These are phyloP conservation scores for Gonapodya prolifera DNA, from an alignment of 192 early-diverging fungal genomes.

Conservation along the genomic window DNA sequence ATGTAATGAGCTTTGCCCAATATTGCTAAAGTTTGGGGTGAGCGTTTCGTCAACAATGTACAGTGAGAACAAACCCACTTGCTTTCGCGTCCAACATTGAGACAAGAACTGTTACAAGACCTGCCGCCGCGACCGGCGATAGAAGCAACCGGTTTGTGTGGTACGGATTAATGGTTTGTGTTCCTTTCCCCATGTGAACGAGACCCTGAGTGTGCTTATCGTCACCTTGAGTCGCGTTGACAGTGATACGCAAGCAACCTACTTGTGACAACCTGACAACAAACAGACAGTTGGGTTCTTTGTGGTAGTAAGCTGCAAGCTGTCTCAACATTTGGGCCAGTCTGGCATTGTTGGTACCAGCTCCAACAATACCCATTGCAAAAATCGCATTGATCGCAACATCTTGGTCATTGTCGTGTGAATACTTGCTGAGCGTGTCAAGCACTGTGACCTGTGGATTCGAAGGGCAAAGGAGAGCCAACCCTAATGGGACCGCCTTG, in stretches of 20 bases:
- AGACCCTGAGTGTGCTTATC: conserved; percentile 36
- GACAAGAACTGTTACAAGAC: conserved; percentile 75
- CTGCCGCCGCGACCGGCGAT: conserved; percentile 77
- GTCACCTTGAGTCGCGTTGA: background rate
- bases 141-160: conserved; percentile 83
- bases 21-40: conserved; percentile 40
- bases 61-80: conserved; percentile 28
- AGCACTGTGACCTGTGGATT: conserved; percentile 87
- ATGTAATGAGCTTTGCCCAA: conserved; percentile 84
- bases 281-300: conserved; percentile 78
- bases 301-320: conserved; percentile 92
- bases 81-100: conserved; percentile 85
- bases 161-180: conserved; percentile 91
- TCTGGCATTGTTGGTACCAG: conserved; percentile 98
- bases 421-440: conserved; percentile 94
- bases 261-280: conserved; percentile 73
- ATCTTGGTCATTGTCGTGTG: conserved; percentile 93
- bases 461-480: conserved; percentile 88
- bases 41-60: conserved; percentile 4
- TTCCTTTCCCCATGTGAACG: conserved; percentile 97
- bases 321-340: conserved; percentile 95
- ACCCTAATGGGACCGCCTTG: conserved; percentile 83
- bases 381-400: conserved; percentile 94
- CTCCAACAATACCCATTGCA: conserved; percentile 97
- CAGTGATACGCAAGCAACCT: background rate